Evolutionary conservation across 768 basidiomycete genomes (phyloP).

Genomic region (Naematelia aurantialba): DNA sequence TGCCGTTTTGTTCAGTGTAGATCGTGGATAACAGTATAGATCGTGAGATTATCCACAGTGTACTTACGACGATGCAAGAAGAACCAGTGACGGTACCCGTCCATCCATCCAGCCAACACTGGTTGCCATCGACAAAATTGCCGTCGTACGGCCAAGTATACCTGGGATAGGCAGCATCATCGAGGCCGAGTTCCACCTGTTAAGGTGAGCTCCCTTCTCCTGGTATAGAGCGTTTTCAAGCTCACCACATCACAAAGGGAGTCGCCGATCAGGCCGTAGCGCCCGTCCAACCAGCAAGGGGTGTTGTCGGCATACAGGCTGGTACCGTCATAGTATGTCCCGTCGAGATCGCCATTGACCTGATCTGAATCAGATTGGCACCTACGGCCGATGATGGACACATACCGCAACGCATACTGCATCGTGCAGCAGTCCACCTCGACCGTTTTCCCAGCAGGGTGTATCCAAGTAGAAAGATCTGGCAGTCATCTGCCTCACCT

Average conservation of each 20-base stretch:
- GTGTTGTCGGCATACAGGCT: neutral
- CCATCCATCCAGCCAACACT: conserved; percentile 16
- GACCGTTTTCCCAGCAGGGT: conserved; percentile 27
- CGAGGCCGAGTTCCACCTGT: conserved; percentile 14
- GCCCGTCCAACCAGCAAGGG: conserved; percentile 17
- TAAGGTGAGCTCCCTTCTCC: neutral
- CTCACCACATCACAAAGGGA: conserved; percentile 16
- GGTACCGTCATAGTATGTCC: neutral
- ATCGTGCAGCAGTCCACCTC: conserved; percentile 13
- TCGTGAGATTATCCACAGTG: neutral
- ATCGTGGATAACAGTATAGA: no score
- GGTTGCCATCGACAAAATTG: conserved; percentile 12
- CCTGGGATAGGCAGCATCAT: neutral
- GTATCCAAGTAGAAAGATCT: conserved; percentile 15
- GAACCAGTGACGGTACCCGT: conserved; percentile 12
- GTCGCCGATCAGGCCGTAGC: conserved; percentile 12
- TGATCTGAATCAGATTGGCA: no score
- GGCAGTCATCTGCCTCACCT: conserved; percentile 1
- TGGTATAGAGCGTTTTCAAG: neutral
- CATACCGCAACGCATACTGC: conserved; percentile 14
- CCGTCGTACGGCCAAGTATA: conserved; percentile 4
- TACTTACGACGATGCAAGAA: conserved; percentile 18
- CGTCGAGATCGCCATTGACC: no score
- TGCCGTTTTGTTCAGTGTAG: neutral
- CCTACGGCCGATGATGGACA: neutral